Conservation (phyloP, 805 yeast species). For the Kregervanrija delftensis region DNA sequence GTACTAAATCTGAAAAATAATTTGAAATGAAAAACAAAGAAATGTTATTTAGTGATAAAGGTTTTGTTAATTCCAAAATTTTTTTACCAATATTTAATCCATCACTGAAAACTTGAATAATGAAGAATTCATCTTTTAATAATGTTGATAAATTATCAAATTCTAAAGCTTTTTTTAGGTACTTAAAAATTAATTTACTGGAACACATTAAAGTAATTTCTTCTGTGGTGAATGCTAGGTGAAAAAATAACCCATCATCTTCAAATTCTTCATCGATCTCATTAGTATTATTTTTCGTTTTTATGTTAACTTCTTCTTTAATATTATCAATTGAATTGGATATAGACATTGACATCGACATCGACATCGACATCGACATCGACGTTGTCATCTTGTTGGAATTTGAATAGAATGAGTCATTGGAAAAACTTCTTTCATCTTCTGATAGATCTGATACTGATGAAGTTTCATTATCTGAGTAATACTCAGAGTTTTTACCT, state of each 20-base stretch:
- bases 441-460: slow-evolving; percentile 11
- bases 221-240: slow-evolving; percentile 54
- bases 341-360: not conserved
- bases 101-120: slow-evolving; percentile 55
- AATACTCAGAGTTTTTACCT: slow-evolving; percentile 6
- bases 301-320: not conserved
- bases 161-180: slow-evolving; percentile 35
- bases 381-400: not conserved
- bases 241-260: slow-evolving; percentile 44
- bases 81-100: slow-evolving; percentile 48
- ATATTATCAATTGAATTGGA: slow-evolving; percentile 5
- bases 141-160: slow-evolving; percentile 33
- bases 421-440: slow-evolving; percentile 6
- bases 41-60: slow-evolving; percentile 49
- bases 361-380: not conserved
- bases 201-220: slow-evolving; percentile 58
- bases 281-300: not conserved
- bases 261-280: slow-evolving; percentile 13
- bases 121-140: slow-evolving; percentile 38
- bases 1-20: slow-evolving; percentile 56
- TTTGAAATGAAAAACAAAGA: slow-evolving; percentile 56
- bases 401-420: slow-evolving; percentile 2
- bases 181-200: slow-evolving; percentile 27
- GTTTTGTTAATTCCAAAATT: slow-evolving; percentile 50
- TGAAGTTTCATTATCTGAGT: slow-evolving; percentile 8